A percentile compares a stretch with the other conserved stretches of the same genome.
Conservation (phyloP, 1,139 yeast species). For the Pichia sp. region DNA sequence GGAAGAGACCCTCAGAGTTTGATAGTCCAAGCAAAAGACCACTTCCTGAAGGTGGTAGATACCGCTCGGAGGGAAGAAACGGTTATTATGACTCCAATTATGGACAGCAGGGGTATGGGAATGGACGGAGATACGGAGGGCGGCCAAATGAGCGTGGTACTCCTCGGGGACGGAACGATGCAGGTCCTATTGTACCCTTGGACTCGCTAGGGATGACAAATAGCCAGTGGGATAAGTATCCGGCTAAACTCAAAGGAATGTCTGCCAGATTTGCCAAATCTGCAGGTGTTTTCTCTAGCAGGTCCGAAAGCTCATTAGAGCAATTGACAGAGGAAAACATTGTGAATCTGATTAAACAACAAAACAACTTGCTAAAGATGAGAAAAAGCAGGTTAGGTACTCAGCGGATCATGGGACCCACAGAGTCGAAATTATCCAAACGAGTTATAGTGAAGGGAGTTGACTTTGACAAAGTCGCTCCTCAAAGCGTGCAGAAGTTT, state of each 20-base stretch:
- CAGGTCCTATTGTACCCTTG: conserved; percentile 36
- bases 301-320: conserved; percentile 39
- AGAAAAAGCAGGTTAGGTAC: conserved; percentile 18
- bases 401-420: conserved; percentile 47
- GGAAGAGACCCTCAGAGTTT: not conserved
- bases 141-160: conserved; percentile 2
- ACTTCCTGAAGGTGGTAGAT: not conserved
- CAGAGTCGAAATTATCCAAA: conserved; percentile 47
- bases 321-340: conserved; percentile 38
- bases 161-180: conserved; percentile 7
- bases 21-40: conserved; percentile 1
- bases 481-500: conserved; percentile 22
- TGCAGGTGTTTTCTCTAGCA: conserved; percentile 75
- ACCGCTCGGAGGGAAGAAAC: not conserved
- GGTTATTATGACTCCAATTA: not conserved
- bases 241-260: conserved; percentile 71
- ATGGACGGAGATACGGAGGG: conserved; percentile 4
- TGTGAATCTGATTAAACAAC: conserved; percentile 3
- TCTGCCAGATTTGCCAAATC: conserved; percentile 78
- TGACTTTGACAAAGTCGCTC: conserved; percentile 23
- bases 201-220: conserved; percentile 37
- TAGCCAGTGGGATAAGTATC: conserved; percentile 70
- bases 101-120: conserved; percentile 4
- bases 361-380: conserved; percentile 1
- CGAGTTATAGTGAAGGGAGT: conserved; percentile 28